Evolutionary conservation across 1,139 yeast genomes (phyloP), one percentile per base, ranked within the genome.

Genomic region (Blastobotrys illinoisensis): DNA sequence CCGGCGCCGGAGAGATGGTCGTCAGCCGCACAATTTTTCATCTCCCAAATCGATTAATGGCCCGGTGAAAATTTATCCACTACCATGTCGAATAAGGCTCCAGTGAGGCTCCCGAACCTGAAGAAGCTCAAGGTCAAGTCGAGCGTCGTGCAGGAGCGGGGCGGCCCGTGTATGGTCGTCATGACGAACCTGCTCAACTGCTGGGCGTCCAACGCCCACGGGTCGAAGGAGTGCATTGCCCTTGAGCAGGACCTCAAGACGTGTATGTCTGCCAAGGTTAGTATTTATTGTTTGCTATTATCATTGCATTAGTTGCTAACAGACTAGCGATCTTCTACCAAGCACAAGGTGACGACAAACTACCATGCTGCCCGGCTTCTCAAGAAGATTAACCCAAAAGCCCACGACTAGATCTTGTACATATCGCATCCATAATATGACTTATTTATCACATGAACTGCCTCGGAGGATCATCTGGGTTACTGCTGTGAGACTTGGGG

Each of bases 201-300:
- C 72, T 91, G 98, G 98, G 95, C 97, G 3, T 88, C 96, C 32
- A 88, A 89, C 73, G 93, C 95, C 51, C 54, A 54, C 44, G 93
- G 93, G 56, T 77, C 86, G 20, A 73, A 78, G 11, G 78, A 74
- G 49, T 91, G 98, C 72, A 74, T 77, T 23, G 76, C 75, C 9
- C 74, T 87, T 55, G 96, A 86, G 65, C 72, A 64, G 24, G 82
- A 81, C 46, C 72, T 83, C 61, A 81, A 81, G 62, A 67, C 68
- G 18, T 83, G 88, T 65, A 77, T 80, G 81, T 75, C 73, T 51
- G 70, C 72, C 47, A 64, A 65, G 58, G 68, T 65, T 58, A 54
- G 68, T 36, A 7, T n/a, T n/a, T n/a, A n/a, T n/a, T n/a, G 7
- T 19, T 9, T 26, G 9, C 13, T 18, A 16, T 21, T 32, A 19